phyloP scores from a whole-genome alignment of 2,329 filamentous ascomycete genomes.

The Calonectria hawksworthii region DNA sequence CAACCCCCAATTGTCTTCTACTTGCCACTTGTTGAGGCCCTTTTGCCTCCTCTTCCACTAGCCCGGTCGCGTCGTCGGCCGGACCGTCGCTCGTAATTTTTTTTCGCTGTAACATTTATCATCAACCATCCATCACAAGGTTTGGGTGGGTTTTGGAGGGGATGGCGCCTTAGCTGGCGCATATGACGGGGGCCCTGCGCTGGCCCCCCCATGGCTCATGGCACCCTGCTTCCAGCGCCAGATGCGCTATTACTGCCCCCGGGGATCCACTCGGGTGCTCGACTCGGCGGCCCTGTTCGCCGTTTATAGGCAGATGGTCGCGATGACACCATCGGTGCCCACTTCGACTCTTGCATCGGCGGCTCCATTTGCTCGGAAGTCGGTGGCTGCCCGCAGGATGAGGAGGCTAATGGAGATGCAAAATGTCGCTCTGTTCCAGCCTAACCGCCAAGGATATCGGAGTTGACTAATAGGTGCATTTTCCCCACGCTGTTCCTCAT shows the following conservation, averaged over 20 bases:
- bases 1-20: background rate
- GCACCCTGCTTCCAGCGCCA: slow-evolving; percentile 26
- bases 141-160: background rate
- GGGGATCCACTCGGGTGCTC: slow-evolving; percentile 1
- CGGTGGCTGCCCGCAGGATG: slow-evolving; percentile 24
- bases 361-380: slow-evolving; percentile 41
- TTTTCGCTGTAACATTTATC: background rate
- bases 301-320: slow-evolving; percentile 18
- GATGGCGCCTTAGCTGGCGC: slow-evolving; percentile 43
- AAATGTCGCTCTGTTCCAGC: background rate
- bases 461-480: background rate
- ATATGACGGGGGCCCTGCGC: slow-evolving; percentile 26
- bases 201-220: slow-evolving; percentile 17
- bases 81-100: background rate
- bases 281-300: background rate
- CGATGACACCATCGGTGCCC: slow-evolving; percentile 30
- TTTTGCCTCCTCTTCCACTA: background rate
- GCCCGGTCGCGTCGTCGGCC: slow-evolving; percentile 6
- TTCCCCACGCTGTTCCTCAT: background rate
- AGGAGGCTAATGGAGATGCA: background rate
- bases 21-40: background rate
- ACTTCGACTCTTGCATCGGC: slow-evolving; percentile 24
- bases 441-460: background rate
- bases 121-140: background rate
- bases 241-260: slow-evolving; percentile 27